Conservation (phyloP, 345 rosid genomes). For the Conringia planisiliqua region DNA sequence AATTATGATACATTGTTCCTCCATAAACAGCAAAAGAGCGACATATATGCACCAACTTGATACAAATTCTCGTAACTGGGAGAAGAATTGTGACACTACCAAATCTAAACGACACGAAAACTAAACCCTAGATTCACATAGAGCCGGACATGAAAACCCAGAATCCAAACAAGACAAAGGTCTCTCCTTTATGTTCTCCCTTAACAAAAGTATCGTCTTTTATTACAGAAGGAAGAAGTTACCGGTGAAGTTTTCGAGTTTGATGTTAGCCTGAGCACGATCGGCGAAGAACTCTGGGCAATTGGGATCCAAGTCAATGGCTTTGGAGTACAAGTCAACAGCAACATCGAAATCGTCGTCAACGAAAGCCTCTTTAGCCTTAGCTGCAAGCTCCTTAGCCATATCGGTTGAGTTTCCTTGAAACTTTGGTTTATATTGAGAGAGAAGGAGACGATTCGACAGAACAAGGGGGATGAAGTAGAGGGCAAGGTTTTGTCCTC, state of each 20-base stretch:
- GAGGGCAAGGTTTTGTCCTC: not conserved
- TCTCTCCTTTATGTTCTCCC: not conserved
- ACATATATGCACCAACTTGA: not conserved
- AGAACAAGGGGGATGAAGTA: constrained; percentile 5
- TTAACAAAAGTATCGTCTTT: not conserved
- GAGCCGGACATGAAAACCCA: too few relatives aligned
- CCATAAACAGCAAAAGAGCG: not conserved
- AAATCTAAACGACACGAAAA: not conserved
- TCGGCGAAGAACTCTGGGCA: constrained; percentile 71
- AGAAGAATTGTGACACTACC: not conserved
- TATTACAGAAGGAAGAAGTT: not conserved
- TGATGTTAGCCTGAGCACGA: constrained; percentile 90
- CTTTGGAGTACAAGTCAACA: constrained; percentile 71
- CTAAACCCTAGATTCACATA: not conserved
- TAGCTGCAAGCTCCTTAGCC: constrained; percentile 67
- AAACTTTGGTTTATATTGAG: not conserved
- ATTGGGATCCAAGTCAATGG: constrained; percentile 59
- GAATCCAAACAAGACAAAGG: not conserved
- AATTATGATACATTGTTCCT: not conserved
- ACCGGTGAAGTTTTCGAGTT: constrained; percentile 75
- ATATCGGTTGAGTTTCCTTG: constrained; percentile 22
- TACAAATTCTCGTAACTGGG: not conserved
- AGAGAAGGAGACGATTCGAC: not conserved
- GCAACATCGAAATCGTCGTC: constrained; percentile 89
- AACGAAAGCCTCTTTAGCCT: constrained; percentile 84